A percentile compares a stretch with the other conserved stretches of the same genome.
Evolutionary conservation across 2,329 filamentous ascomycete genomes (phyloP).

Genomic region (Colletotrichum paranaense): DNA sequence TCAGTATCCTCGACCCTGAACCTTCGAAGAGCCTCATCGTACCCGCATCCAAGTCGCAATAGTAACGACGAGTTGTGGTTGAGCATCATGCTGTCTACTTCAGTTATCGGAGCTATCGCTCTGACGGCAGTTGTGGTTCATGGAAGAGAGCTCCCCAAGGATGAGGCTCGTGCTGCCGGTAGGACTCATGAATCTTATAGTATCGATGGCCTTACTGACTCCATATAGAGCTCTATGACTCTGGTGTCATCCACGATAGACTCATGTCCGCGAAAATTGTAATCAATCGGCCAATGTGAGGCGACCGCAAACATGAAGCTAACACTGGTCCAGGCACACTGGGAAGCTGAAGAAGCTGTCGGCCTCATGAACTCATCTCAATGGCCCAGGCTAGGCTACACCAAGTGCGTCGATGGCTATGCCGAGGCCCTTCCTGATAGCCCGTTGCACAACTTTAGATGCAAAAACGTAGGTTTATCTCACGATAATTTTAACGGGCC

Average conservation of each 20-base stretch:
- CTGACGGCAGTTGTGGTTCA: conserved; percentile 30
- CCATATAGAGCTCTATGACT: conserved; percentile 38
- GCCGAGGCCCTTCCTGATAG: conserved; percentile 38
- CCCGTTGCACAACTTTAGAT: conserved; percentile 38
- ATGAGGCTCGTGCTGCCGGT: conserved; percentile 38
- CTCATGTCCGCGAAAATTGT: conserved; percentile 39
- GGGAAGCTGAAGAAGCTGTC: conserved; percentile 36
- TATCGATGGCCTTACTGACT: not conserved
- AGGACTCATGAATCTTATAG: not conserved
- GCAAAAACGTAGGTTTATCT: conserved; percentile 35
- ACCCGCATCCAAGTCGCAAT: too few species aligned
- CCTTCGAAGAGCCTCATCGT: not conserved
- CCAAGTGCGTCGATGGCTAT: conserved; percentile 39
- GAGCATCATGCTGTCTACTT: conserved; percentile 36
- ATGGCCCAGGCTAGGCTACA: conserved; percentile 39
- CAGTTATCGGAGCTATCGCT: conserved; percentile 27
- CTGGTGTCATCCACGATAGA: conserved; percentile 38
- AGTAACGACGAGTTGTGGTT: too few species aligned
- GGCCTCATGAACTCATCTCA: conserved; percentile 38
- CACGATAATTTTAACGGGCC: not conserved
- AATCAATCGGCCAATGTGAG: fast-evolving
- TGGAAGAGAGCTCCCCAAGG: conserved; percentile 37
- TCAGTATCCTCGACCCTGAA: not conserved
- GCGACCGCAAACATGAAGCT: not conserved
- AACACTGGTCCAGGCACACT: conserved; percentile 13